Evolutionary conservation across 2,329 filamentous ascomycete species (phyloP).

Genomic region (Bretziella fagacearum): DNA sequence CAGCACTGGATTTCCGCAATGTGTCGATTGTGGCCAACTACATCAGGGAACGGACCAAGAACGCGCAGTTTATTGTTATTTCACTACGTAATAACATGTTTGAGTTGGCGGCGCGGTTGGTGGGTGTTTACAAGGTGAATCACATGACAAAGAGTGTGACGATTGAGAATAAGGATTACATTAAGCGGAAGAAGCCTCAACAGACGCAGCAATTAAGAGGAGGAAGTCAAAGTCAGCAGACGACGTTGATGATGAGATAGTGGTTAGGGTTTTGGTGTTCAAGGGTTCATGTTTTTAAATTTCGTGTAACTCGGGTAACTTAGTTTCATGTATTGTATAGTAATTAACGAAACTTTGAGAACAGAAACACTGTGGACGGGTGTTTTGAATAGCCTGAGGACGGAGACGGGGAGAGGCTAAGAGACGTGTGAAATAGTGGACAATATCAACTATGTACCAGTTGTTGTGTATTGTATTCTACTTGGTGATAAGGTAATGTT

Average conservation of each 20-base stretch:
- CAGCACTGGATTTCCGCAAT: slow-evolving; percentile 92
- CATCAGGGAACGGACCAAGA: slow-evolving; percentile 98
- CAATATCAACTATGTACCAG: no score
- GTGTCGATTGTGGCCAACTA: slow-evolving; percentile 97
- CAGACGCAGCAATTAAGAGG: slow-evolving; percentile 17
- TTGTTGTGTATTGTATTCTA: no score
- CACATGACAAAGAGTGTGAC: slow-evolving; percentile 94
- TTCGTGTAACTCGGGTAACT: not conserved
- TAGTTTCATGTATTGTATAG: no score
- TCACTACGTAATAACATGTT: slow-evolving; percentile 99
- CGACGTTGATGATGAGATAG: not conserved
- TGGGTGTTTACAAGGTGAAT: slow-evolving; percentile 98
- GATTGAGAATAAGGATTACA: slow-evolving; percentile 71
- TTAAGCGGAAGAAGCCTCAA: slow-evolving; percentile 25
- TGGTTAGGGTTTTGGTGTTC: not conserved
- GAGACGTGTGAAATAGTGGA: no score
- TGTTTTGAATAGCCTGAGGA: no score
- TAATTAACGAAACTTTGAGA: no score
- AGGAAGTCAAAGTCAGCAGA: slow-evolving; percentile 4
- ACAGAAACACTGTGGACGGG: no score
- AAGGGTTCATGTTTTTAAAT: no score
- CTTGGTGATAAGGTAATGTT: no score
- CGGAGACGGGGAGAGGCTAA: no score
- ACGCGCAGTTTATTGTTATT: slow-evolving; percentile 98
- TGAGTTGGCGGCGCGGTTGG: slow-evolving; percentile 83